A percentile compares a stretch with the other conserved stretches of the same genome.
Evolutionary conservation across 345 rosid species (phyloP).

Genomic region (Jatropha curcas): DNA sequence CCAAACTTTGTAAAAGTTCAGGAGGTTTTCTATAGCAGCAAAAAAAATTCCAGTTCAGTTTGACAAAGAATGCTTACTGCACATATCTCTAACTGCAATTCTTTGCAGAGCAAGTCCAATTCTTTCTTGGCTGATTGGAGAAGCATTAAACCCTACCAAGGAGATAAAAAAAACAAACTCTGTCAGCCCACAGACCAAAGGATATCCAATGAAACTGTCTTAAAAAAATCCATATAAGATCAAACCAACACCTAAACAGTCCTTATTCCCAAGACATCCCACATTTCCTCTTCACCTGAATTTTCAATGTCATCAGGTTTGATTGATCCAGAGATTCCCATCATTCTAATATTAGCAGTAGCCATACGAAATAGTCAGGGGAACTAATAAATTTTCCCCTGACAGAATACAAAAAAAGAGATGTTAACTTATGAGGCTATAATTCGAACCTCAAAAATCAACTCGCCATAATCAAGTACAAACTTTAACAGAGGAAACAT

Average conservation of each 20-base stretch:
- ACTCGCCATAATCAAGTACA: not conserved
- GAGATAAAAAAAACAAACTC: not conserved
- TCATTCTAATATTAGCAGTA: constrained; percentile 19
- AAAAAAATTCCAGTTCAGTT: not conserved
- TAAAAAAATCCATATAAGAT: not conserved
- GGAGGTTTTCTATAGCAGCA: too few relatives aligned
- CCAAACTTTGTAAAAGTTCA: not conserved
- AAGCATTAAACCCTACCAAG: not conserved
- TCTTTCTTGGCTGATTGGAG: not conserved
- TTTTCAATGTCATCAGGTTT: constrained; percentile 25
- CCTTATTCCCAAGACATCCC: not conserved
- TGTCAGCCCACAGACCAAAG: constrained; percentile 6
- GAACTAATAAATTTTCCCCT: constrained; percentile 13
- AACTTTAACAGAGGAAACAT: constrained; percentile 11
- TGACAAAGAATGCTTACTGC: not conserved
- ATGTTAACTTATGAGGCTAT: constrained; percentile 13
- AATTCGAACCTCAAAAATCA: constrained; percentile 24
- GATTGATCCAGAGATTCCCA: constrained; percentile 18
- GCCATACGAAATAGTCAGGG: constrained; percentile 10
- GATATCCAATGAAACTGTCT: not conserved
- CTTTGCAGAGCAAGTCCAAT: not conserved
- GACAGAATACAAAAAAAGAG: constrained; percentile 17
- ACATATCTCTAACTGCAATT: not conserved
- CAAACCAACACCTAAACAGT: not conserved
- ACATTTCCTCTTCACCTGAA: constrained; percentile 6